Conservation (phyloP, 331 rosid species). For the Acacia concinna region DNA sequence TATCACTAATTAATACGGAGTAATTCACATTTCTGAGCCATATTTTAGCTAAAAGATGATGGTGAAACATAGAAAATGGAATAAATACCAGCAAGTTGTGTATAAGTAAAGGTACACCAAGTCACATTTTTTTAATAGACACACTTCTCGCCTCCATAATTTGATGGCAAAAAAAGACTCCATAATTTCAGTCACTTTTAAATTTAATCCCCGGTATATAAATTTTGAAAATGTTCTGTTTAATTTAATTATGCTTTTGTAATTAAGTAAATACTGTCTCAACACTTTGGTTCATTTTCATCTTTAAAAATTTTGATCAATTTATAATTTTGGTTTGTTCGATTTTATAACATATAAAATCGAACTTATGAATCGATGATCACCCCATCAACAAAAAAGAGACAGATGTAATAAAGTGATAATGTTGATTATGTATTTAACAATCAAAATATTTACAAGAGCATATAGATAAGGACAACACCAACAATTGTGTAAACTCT, state of each 20-base stretch:
- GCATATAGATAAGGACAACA: neutral
- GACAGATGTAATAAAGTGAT: neutral
- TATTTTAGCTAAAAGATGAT: neutral
- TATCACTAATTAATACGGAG: neutral
- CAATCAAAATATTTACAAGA: neutral
- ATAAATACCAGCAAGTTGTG: conserved; percentile 26
- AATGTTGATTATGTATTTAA: too few species aligned
- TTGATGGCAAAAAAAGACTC: too few species aligned
- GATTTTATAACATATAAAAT: too few species aligned
- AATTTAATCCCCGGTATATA: too few species aligned
- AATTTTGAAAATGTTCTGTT: neutral
- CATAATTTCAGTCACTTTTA: neutral
- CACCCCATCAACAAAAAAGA: neutral
- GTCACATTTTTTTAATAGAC: neutral
- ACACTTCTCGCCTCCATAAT: neutral
- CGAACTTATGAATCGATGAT: too few species aligned
- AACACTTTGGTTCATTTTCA: neutral
- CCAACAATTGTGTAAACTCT: neutral
- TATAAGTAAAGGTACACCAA: conserved; percentile 6
- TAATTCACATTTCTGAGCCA: neutral
- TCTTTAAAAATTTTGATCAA: too few species aligned
- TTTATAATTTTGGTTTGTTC: too few species aligned
- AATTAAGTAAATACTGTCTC: neutral
- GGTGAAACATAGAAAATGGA: neutral
- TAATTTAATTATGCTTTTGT: neutral